Base-by-base conservation (phyloP, 2,329 filamentous ascomycete genomes). In the Stachybotrys echinatus region DNA sequence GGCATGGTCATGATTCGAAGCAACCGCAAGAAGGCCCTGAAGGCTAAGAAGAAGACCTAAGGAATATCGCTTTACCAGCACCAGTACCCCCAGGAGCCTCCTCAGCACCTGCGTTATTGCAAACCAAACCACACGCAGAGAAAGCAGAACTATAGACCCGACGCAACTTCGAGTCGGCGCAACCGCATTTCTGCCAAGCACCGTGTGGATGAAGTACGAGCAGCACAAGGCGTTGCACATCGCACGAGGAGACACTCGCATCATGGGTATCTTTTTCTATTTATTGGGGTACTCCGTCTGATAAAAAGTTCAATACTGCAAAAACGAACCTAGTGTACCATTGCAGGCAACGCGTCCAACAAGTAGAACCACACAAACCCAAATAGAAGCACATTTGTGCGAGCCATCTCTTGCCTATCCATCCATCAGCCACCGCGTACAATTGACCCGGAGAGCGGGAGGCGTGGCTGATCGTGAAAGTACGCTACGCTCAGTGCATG, bases 1-100 rank as follows among this genome's bases (percentile, higher is more conserved):
- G 87, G 88, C 63, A 85, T 96, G 66, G 92, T 99, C 65, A 99
- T 99, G 94, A 97, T 99, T 74, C 84, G 89, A 69, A 97, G 92
- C 80, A 96, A 96, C 79, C 81, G 88, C 70, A 97, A 97, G 84
- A 96, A 94, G 83, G 90, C 90, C 4, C 85, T 90, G 59, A 99
- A 97, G 81, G 87, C 88, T 55, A 90, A 89, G 79, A 95, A 96
- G 84, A 94, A 95, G 85, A 83, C 85, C 53, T 89, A 78, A 75
- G n/a, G n/a, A n/a, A n/a, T n/a, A n/a, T n/a, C n/a, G n/a, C n/a
- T n/a, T n/a, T n/a, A n/a, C 60, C 48, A 42, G 43, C 21, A 31
- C 23, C n/a, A 4, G 4, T 17, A 8, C 12, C 17, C 23, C 47
- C 23, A n/a, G n/a, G n/a, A n/a, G n/a, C n/a, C n/a, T n/a, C n/a